Base-by-base conservation (phyloP, 306 rosid species). In the Prunus mira region DNA sequence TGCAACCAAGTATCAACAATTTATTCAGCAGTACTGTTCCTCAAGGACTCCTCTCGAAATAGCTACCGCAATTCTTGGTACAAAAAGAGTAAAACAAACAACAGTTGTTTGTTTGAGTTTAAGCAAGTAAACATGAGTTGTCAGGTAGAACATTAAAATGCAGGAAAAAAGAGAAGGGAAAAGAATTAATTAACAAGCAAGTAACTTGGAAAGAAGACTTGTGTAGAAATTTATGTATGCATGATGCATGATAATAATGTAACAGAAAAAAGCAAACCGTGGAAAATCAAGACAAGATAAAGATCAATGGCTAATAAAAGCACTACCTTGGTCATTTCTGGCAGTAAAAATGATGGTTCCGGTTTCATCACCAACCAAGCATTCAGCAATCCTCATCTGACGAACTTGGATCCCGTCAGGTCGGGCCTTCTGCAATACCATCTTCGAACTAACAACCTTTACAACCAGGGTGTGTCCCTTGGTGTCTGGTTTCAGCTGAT, bases 301-400 rank as follows among this genome's bases (percentile, higher is more conserved):
- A 25, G 65, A 60, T 60, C 32, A 25, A 25, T 22, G 65, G 27
- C 34, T 13, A n/a, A 5, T 12, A 13, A 38, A 22, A 13, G 9
- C 67, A 63, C 34, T 47, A 74, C 78, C 78, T 62, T 74, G 78
- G 6, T 62, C 70, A 74, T 74, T 74, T 74, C 78, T 74, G 45
- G 78, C 60, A 0, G 78, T 74, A 69, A 74, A 74, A 49, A 74
- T 9, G 30, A 74, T 61, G 46, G 70, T 60, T 74, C 78, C 70
- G 5, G 78, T 74, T n/a, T 74, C 70, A 1, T 61, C 78, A 30
- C 78, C 78, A 25, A 74, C 30, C 61, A 74, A 74, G 70, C 70
- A 74, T 62, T 74, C 70, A 7, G 78, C 57, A 15, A 74, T 74
- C 60, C 67, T 74, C 78, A 62, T 47, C 58, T 74, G 70, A 27